Conservation (phyloP, 2,329 filamentous ascomycete genomes). For the Phyllosticta citribraziliensis region DNA sequence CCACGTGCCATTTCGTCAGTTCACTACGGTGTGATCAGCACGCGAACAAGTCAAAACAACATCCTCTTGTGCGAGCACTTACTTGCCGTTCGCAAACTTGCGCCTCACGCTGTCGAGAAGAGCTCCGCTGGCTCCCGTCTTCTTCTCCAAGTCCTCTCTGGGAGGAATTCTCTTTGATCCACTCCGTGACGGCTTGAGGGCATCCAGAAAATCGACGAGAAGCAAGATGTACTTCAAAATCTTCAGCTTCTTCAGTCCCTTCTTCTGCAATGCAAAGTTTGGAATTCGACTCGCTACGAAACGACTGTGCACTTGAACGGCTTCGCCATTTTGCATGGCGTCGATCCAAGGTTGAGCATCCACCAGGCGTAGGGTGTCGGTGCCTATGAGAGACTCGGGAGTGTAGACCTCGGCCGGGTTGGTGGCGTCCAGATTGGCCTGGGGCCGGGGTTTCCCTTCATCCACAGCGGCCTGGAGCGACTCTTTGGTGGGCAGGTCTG, state of each 20-base stretch:
- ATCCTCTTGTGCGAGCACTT: constrained; percentile 10
- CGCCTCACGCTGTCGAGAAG: constrained; percentile 58
- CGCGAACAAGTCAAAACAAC: constrained; percentile 6
- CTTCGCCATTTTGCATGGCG: constrained; percentile 47
- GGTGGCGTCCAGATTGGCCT: constrained; percentile 55
- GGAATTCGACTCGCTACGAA: constrained; percentile 58
- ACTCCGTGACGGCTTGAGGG: constrained; percentile 24
- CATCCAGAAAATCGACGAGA: constrained; percentile 38
- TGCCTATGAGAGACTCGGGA: constrained; percentile 54
- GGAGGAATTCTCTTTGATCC: constrained; percentile 44
- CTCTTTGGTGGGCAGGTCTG: constrained; percentile 57
- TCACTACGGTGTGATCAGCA: constrained; percentile 25
- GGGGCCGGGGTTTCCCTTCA: constrained; percentile 62
- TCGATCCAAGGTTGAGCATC: constrained; percentile 68
- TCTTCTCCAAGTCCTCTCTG: constrained; percentile 51
- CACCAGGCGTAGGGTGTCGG: constrained; percentile 56
- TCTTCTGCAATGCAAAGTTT: constrained; percentile 44
- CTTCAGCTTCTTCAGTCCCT: constrained; percentile 36
- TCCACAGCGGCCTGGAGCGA: constrained; percentile 56
- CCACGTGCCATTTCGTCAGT: constrained; percentile 61
- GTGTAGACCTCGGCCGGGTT: constrained; percentile 66
- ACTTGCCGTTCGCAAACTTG: constrained; percentile 55
- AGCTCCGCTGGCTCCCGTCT: constrained; percentile 48
- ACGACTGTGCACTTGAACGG: constrained; percentile 47
- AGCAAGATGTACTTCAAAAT: constrained; percentile 39